These are phyloP conservation scores for Leucaena leucocephala DNA, from an alignment of 306 rosid species.

Conservation along the genomic window DNA sequence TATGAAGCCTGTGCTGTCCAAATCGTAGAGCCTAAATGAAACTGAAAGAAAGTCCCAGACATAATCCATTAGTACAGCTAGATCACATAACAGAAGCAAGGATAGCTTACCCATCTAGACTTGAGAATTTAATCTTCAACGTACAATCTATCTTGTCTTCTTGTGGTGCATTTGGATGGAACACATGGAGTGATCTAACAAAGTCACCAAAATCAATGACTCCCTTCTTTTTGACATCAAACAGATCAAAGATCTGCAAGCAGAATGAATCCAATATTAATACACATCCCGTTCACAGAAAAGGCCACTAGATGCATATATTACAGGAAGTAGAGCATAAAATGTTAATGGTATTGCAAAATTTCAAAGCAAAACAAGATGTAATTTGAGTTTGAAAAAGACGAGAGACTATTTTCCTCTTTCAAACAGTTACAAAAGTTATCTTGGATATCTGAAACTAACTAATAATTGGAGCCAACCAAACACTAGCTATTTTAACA, in stretches of 20 bases:
- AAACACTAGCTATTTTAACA: slow-evolving; percentile 2
- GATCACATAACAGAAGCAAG: slow-evolving; percentile 20
- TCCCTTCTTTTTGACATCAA: slow-evolving; percentile 85
- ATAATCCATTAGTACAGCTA: slow-evolving; percentile 25
- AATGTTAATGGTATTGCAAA: neutral
- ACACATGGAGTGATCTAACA: slow-evolving; percentile 88
- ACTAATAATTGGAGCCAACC: neutral
- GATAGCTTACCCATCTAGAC: slow-evolving; percentile 1
- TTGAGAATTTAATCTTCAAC: slow-evolving; percentile 40
- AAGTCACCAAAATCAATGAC: slow-evolving; percentile 90
- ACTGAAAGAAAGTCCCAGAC: slow-evolving; percentile 57
- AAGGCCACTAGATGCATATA: slow-evolving; percentile 15
- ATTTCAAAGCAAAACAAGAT: slow-evolving; percentile 20
- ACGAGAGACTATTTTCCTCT: neutral
- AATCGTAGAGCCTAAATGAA: slow-evolving; percentile 89
- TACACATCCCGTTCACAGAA: slow-evolving; percentile 26
- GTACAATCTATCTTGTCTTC: slow-evolving; percentile 91
- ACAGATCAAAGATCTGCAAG: slow-evolving; percentile 85
- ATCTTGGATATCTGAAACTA: neutral
- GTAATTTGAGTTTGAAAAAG: neutral
- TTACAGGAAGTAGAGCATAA: neutral
- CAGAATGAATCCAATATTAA: slow-evolving; percentile 44
- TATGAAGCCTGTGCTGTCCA: slow-evolving; percentile 80
- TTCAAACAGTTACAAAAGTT: slow-evolving; percentile 2
- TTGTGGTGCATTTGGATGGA: slow-evolving; percentile 87